Evolutionary conservation across 805 yeast genomes (phyloP).

Genomic region (Metahyphopichia silvanorum): DNA sequence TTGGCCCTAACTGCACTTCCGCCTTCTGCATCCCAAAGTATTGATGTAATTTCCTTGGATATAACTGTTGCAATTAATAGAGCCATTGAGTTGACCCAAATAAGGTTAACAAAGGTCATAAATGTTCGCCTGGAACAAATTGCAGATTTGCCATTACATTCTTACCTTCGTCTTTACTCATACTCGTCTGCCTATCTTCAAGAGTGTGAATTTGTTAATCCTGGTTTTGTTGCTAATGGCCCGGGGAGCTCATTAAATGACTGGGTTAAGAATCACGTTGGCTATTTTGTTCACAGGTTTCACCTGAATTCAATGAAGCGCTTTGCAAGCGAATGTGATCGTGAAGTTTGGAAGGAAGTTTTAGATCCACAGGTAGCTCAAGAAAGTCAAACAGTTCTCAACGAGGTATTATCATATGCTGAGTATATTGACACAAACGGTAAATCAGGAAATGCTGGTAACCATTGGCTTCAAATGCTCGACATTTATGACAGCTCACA

Average conservation of each 20-base stretch:
- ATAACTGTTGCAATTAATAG: slow-evolving; percentile 61
- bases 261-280: slow-evolving; percentile 63
- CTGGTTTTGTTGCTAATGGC: slow-evolving; percentile 60
- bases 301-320: slow-evolving; percentile 50
- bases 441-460: slow-evolving; percentile 20
- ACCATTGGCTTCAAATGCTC: slow-evolving; percentile 23
- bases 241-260: slow-evolving; percentile 53
- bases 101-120: slow-evolving; percentile 72
- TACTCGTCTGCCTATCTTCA: slow-evolving; percentile 66
- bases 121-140: slow-evolving; percentile 74
- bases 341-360: slow-evolving; percentile 79
- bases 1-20: slow-evolving; percentile 46
- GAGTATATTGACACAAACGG: slow-evolving; percentile 18
- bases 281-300: slow-evolving; percentile 52
- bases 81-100: slow-evolving; percentile 69
- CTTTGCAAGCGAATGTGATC: slow-evolving; percentile 51
- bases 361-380: slow-evolving; percentile 42
- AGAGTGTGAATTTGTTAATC: slow-evolving; percentile 79
- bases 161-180: slow-evolving; percentile 65
- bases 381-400: slow-evolving; percentile 18
- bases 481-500: slow-evolving; percentile 15
- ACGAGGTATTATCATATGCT: slow-evolving; percentile 23
- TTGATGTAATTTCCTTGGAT: slow-evolving; percentile 59
- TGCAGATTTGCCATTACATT: slow-evolving; percentile 52
- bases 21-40: slow-evolving; percentile 11